Base-by-base conservation (phyloP, 2,329 filamentous ascomycete species). In the Exserohilum rostratum region DNA sequence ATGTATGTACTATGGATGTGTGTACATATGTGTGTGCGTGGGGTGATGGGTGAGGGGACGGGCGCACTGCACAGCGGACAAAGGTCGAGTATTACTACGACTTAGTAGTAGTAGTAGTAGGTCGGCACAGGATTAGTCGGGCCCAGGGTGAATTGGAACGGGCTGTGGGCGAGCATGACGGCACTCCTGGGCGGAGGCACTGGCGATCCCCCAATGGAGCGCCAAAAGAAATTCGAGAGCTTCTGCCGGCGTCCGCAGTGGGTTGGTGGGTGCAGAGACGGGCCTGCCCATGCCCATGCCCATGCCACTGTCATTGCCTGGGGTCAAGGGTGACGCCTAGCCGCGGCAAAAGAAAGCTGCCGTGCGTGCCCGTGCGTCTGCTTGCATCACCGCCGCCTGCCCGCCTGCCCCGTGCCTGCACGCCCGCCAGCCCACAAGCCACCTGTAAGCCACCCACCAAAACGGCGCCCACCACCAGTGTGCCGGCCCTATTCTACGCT, bases 1-100 rank as follows among this genome's bases (percentile, higher is more conserved):
- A n/a, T n/a, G n/a, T n/a, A n/a, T n/a, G n/a, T n/a, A n/a, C n/a
- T n/a, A n/a, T n/a, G n/a, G n/a, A n/a, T n/a, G n/a, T n/a, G n/a
- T n/a, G n/a, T n/a, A n/a, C n/a, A n/a, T n/a, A n/a, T n/a, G n/a
- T 45, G 45, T 50, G 13, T 48, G 60, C 61, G 65, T 65, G 65
- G 61, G 65, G 58, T 64, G 51, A 44, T 37, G 45, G n/a, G 7
- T 25, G 22, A 25, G 22, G 46, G 52, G 44, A 27, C 35, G 27
- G 37, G 29, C 35, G 18, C 34, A 46, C 34, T 35, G 50, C 40
- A 51, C 40, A 37, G 54, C n/a, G n/a, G 15, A 27, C 38, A 49
- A 22, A 34, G 39, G 56, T 50, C 43, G 44, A 22, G 46, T 43
- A 50, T 7, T n/a, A n/a, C n/a, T n/a, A n/a, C n/a, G n/a, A n/a